Percentiles rank a stretch among this genome's conserved stretches.
Conservation (phyloP, 2,329 filamentous ascomycete species). For the Fonsecaea multimorphosa region DNA sequence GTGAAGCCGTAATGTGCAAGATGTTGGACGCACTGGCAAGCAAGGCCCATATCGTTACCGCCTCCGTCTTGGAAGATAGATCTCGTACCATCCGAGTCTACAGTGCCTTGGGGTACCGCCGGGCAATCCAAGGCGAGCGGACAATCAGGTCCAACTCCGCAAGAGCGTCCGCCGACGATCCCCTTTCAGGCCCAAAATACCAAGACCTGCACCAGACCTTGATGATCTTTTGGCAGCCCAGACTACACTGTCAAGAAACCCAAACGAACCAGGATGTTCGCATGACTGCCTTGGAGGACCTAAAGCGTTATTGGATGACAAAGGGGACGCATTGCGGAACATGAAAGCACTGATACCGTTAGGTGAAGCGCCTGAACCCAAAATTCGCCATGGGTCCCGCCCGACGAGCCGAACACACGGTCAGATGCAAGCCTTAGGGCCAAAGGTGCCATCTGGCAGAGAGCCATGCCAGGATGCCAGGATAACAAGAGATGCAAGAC, state of each 20-base stretch:
- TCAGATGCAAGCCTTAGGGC: not conserved
- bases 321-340: not conserved
- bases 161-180: too few relatives aligned
- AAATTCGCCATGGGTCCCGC: not conserved
- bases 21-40: not conserved
- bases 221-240: not conserved
- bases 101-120: too few relatives aligned
- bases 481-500: not conserved
- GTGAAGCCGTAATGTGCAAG: not conserved
- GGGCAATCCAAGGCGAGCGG: too few relatives aligned
- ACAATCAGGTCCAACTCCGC: too few relatives aligned
- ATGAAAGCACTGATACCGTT: not conserved
- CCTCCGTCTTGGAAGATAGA: not conserved
- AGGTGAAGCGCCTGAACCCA: not conserved
- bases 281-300: not conserved
- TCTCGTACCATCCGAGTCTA: not conserved
- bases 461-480: not conserved
- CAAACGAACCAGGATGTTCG: not conserved
- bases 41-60: not conserved
- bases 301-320: not conserved
- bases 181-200: too few relatives aligned
- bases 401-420: not conserved
- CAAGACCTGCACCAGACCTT: not conserved
- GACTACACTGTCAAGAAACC: not conserved
- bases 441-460: not conserved